Conservation (phyloP, 768 basidiomycete species). For the Termitomyces heimii region DNA sequence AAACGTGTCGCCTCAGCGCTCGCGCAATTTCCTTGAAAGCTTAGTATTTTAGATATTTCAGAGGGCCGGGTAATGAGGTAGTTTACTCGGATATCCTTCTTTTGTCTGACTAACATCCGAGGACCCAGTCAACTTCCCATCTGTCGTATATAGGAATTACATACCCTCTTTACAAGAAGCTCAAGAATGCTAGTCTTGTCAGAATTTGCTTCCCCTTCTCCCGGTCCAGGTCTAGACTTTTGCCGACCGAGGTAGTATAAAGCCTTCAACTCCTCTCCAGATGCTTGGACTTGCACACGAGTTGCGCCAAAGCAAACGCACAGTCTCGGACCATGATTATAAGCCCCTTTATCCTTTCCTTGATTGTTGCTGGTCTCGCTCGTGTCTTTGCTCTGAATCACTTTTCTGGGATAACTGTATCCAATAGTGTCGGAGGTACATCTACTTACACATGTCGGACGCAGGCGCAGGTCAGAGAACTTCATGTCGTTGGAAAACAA, state of each 20-base stretch:
- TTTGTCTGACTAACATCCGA: background rate
- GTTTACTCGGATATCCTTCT: background rate
- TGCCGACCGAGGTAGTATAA: background rate
- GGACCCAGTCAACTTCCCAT: background rate
- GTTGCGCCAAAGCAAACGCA: background rate
- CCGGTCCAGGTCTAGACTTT: background rate
- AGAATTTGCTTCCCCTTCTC: background rate
- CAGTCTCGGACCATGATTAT: background rate
- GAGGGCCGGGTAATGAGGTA: background rate
- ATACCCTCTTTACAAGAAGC: background rate
- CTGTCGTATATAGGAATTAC: background rate
- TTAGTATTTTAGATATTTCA: background rate
- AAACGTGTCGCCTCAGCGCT: background rate
- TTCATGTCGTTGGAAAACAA: background rate
- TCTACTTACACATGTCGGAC: constrained; percentile 26
- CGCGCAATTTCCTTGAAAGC: background rate
- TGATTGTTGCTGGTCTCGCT: background rate
- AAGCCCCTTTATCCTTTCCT: background rate
- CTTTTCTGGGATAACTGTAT: constrained; percentile 25
- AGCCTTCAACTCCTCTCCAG: background rate
- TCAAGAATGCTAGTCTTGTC: background rate
- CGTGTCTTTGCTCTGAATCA: constrained; percentile 20
- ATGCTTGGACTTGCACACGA: background rate
- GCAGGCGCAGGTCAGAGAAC: constrained; percentile 22
- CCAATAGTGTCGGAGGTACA: constrained; percentile 22